These are phyloP conservation scores for Polyporus tsugae DNA, from an alignment of 1,284 basidiomycete genomes.

Conservation along the genomic window DNA sequence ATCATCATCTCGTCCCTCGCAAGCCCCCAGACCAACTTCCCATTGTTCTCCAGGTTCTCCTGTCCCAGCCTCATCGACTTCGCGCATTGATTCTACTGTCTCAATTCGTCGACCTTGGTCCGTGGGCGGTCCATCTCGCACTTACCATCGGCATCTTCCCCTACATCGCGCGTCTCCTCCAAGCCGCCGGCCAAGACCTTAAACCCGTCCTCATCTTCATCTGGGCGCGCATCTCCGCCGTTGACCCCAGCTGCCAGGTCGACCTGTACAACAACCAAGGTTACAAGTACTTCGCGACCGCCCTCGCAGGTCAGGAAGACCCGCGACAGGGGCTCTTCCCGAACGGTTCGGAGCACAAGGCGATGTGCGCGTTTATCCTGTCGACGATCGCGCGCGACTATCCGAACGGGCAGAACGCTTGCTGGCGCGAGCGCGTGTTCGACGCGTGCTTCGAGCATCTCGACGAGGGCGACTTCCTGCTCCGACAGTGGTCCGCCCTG, in stretches of 20 bases:
- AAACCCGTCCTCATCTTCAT: constrained; percentile 99
- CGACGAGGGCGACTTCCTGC: constrained; percentile 89
- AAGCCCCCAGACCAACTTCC: constrained; percentile 97
- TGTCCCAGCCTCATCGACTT: constrained; percentile 96
- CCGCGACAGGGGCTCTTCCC: constrained; percentile 70
- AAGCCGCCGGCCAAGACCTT: constrained; percentile 93
- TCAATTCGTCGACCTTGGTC: constrained; percentile 97
- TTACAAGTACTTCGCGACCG: constrained; percentile 89
- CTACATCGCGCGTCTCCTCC: constrained; percentile 96
- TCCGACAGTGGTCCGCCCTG: constrained; percentile 94
- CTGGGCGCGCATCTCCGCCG: constrained; percentile 97
- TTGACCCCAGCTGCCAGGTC: constrained; percentile 92
- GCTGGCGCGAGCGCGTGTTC: constrained; percentile 87
- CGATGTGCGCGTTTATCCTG: constrained; percentile 99
- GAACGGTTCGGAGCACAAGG: constrained; percentile 95
- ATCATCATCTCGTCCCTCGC: constrained; percentile 77
- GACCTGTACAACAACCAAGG: constrained; percentile 90
- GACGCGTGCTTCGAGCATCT: constrained; percentile 89
- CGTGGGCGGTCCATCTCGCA: constrained; percentile 98
- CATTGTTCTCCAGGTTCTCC: constrained; percentile 95
- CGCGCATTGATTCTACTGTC: constrained; percentile 96
- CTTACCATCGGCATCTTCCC: constrained; percentile 99
- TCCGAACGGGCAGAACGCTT: constrained; percentile 86
- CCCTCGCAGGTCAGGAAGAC: constrained; percentile 75
- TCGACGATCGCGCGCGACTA: constrained; percentile 93